Evolutionary conservation across 1,284 basidiomycete genomes (phyloP), one percentile per base, ranked within the genome.

Genomic region (Singerocomus inundabilis): DNA sequence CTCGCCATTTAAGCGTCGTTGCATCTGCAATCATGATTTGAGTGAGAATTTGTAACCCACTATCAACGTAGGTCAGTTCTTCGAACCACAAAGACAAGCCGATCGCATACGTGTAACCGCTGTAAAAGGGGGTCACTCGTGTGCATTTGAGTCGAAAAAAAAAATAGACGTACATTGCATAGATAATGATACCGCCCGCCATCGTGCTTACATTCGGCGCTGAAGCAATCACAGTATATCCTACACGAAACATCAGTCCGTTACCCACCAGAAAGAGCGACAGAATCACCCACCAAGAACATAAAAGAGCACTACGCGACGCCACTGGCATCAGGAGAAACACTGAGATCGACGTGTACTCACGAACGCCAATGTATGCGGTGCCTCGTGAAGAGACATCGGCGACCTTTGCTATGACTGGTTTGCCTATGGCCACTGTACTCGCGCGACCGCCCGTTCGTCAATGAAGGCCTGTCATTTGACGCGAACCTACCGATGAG

Each of bases 21-120:
- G 88, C 84, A 62, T 93, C 90, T 16, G 89, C 89, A 49, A 88
- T 83, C 59, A 88, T 78, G 53, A 90, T 81, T 55, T 85, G 82
- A n/a, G 80, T 82, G 12, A 90, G 75, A 38, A 91, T 74, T 67
- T 90, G 87, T 21, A 90, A 72, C 13, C 85, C 84, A 48, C 72
- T 77, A 48, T 15, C 29, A 15, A 43, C 25, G 29, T 12, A 5
- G 16, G 28, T 61, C 13, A 59, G 32, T 24, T 35, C n/a, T 12
- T 25, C 42, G n/a, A 40, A 7, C 1, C 2, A 12, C 6, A 25
- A 28, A 41, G 37, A 24, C 35, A 39, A 35, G 10, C 10, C 15
- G 26, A 34, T 48, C 30, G 63, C 74, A 50, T 54, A 76, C 76
- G 79, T 81, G 57, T 80, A 80, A 26, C 81, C 80, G 48, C 80